Percentiles rank a stretch among this genome's conserved stretches.
Conservation (phyloP, 2,329 filamentous ascomycete genomes). For the Mycosphaerella arachidis region DNA sequence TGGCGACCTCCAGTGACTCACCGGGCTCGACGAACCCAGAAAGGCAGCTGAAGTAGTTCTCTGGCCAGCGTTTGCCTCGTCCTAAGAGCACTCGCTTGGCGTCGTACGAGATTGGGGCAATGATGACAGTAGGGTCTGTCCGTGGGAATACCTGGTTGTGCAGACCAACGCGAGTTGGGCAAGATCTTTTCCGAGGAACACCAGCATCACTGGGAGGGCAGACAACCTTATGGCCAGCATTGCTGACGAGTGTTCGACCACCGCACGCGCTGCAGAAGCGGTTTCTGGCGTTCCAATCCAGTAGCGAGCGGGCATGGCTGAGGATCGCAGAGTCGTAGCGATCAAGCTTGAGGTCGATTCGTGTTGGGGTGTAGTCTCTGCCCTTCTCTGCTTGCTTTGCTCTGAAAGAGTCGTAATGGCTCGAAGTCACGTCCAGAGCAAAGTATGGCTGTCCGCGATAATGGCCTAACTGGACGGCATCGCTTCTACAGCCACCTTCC, state of each 20-base stretch:
- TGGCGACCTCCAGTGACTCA: slow-evolving; percentile 79
- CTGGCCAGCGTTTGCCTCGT: slow-evolving; percentile 21
- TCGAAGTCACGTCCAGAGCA: slow-evolving; percentile 18
- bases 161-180: slow-evolving; percentile 20
- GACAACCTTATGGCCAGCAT: slow-evolving; percentile 21
- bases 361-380: slow-evolving; percentile 12
- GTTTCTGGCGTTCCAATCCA: slow-evolving; percentile 22
- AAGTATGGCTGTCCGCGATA: slow-evolving; percentile 21
- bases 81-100: slow-evolving; percentile 20
- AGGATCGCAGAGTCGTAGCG: slow-evolving; percentile 19
- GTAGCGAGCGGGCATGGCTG: slow-evolving; percentile 19
- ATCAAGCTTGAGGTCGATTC: slow-evolving; percentile 18
- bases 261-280: slow-evolving; percentile 21
- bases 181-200: slow-evolving; percentile 13
- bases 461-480: slow-evolving; percentile 14
- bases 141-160: slow-evolving; percentile 23
- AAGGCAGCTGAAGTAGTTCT: slow-evolving; percentile 22
- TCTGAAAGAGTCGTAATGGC: slow-evolving; percentile 16
- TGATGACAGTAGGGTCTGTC: slow-evolving; percentile 23
- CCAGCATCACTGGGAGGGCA: slow-evolving; percentile 22
- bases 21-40: slow-evolving; percentile 76
- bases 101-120: slow-evolving; percentile 21
- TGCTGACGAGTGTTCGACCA: slow-evolving; percentile 16
- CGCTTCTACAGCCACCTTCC: slow-evolving; percentile 11
- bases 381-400: slow-evolving; percentile 13